Evolutionary conservation across 129 eudicot genomes (phyloP), one percentile per base, ranked within the genome.

Genomic region (Arctium lappa): DNA sequence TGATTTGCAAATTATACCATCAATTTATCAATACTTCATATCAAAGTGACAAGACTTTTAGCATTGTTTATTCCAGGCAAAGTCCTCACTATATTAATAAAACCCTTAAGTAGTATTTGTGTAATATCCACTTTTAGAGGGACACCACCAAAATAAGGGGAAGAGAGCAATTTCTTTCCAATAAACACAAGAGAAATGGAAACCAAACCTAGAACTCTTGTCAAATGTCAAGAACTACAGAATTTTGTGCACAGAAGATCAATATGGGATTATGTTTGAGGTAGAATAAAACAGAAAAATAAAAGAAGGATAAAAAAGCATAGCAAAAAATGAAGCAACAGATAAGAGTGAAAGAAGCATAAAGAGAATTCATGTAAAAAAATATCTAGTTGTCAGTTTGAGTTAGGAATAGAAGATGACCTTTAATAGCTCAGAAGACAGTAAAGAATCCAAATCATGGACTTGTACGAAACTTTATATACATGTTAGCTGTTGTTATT

Each of bases 401-500:
- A 37, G 81, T 56, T 32, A 13, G 27, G 62, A 68, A 77, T 30
- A 77, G 16, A 78, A 77, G 75, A 71, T 38, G 50, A 84, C 74
- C 73, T 60, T 60, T n/a, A 29, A 53, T 56, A 56, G 66, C 66
- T 60, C 33, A 73, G 16, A 73, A 39, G 60, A 73, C 32, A n/a
- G 77, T 42, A 73, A 37, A 16, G 44, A 73, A 73, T 73, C 29
- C 32, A 29, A 73, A 73, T 22, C 77, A 73, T 40, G 31, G 62
- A 73, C 13, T 73, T n/a, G 34, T 27, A 9, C 32, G 0, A 32
- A 73, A 73, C 60, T 73, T 62, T 33, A 63, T 79, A 79, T 65
- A 73, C 71, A 84, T 84, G 44, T 84, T 77, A 86, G 86, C 81
- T 39, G 80, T 74, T 80, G 69, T 83, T 72, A 83, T 37, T 8